Evolutionary conservation across 2,329 filamentous ascomycete genomes (phyloP).

Genomic region (Tolypocladium sp.): DNA sequence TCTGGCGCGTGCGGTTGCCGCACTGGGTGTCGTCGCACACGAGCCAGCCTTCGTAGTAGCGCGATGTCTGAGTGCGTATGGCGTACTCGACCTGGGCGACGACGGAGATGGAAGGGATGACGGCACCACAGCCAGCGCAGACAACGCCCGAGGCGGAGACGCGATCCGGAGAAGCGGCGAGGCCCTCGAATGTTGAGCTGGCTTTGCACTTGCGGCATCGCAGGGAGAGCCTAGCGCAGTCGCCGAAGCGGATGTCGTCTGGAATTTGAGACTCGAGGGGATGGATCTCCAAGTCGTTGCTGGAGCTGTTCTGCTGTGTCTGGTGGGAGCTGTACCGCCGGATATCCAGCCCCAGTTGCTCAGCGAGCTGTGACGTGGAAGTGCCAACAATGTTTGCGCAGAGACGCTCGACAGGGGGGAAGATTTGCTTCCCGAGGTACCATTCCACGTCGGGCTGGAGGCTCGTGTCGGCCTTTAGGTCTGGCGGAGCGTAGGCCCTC

Average conservation of each 20-base stretch:
- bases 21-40: conserved; percentile 85
- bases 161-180: conserved; percentile 46
- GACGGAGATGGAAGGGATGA: conserved; percentile 62
- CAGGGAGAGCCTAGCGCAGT: conserved; percentile 67
- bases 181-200: conserved; percentile 65
- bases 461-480: conserved; percentile 66
- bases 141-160: conserved; percentile 67
- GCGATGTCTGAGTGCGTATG: conserved; percentile 66
- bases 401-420: conserved; percentile 93
- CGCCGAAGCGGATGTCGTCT: conserved; percentile 79
- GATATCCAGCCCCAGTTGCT: conserved; percentile 87
- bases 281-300: conserved; percentile 64
- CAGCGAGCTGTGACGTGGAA: conserved; percentile 79
- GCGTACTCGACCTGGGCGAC: conserved; percentile 82
- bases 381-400: conserved; percentile 94
- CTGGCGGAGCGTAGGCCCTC: conserved; percentile 78
- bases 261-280: conserved; percentile 92
- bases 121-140: conserved; percentile 60
- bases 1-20: conserved; percentile 77
- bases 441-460: conserved; percentile 90
- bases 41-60: conserved; percentile 90
- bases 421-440: conserved; percentile 97
- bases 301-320: conserved; percentile 37
- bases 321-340: conserved; percentile 61
- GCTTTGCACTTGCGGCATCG: conserved; percentile 75